A percentile compares a stretch with the other conserved stretches of the same genome.
phyloP scores from a whole-genome alignment of 163 green algal species.

The Scenedesmus sp. region DNA sequence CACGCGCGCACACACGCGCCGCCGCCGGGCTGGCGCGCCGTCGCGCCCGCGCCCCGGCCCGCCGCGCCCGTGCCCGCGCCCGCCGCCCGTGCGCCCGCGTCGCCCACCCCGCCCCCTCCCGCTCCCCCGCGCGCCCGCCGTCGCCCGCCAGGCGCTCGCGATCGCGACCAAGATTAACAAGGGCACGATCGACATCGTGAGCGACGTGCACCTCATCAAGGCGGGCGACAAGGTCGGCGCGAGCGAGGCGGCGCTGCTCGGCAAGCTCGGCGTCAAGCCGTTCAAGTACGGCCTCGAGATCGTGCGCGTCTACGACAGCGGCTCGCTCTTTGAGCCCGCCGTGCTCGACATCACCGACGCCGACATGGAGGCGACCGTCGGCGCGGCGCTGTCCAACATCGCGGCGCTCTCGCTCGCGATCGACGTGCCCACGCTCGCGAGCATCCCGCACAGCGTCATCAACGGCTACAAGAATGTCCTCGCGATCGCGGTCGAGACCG shows the following conservation, averaged over 20 bases:
- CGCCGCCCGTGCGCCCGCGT: not conserved
- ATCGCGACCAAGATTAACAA: slow-evolving; percentile 99
- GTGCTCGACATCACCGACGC: slow-evolving; percentile 98
- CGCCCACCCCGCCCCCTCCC: not conserved
- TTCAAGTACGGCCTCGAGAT: slow-evolving; percentile 95
- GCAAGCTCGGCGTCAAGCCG: slow-evolving; percentile 98
- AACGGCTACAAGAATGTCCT: slow-evolving; percentile 99
- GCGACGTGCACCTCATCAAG: slow-evolving; percentile 91
- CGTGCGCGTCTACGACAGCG: slow-evolving; percentile 90
- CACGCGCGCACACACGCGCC: too few species aligned
- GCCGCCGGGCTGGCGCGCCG: slow-evolving; percentile 21
- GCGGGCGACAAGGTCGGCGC: slow-evolving; percentile 91
- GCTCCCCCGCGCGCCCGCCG: not conserved
- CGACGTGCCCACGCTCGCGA: slow-evolving; percentile 91
- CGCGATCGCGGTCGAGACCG: slow-evolving; percentile 91
- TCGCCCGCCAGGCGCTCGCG: slow-evolving; percentile 86
- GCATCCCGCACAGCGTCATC: slow-evolving; percentile 94
- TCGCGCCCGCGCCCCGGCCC: too few species aligned
- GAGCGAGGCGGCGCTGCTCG: slow-evolving; percentile 96
- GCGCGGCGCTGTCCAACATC: slow-evolving; percentile 83
- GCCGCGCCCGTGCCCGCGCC: too few species aligned
- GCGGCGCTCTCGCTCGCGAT: slow-evolving; percentile 87
- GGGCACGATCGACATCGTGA: slow-evolving; percentile 98
- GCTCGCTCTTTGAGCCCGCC: slow-evolving; percentile 86
- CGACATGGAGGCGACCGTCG: slow-evolving; percentile 76